Base-by-base conservation (phyloP, 2,329 filamentous ascomycete genomes). In the Cladosporium velox region DNA sequence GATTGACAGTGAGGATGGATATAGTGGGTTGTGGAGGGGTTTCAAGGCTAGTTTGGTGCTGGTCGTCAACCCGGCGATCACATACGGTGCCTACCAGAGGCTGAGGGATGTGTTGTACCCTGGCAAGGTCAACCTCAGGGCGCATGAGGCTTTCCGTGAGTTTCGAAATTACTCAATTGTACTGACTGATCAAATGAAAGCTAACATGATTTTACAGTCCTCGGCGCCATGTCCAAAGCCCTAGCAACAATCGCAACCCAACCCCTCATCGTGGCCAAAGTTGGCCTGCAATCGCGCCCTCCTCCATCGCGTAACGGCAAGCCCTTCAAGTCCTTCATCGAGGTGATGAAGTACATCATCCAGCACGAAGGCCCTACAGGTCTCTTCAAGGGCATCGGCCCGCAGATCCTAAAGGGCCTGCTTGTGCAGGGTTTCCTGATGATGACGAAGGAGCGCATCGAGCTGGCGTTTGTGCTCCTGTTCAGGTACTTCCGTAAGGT, bases 391-490 rank as follows among this genome's bases (percentile, higher is more conserved):
- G 95, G 95, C 51, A 97, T 99, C 71, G 93, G 88, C 0, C 95
- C 95, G 3, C 95, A 99, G 78, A 91, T 99, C 61, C 79, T 93
- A 67, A 99, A 99, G 80, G 95, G 95, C 1, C 81, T 99, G 62
- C 77, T 99, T 59, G 95, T 99, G 2, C 95, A 99, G 76, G 95
- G 95, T 59, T 88, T 99, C 65, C 83, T 99, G 47, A 99, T 99
- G 95, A 99, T 97, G 93, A 95, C 93, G 58, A 99, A 99, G 81
- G 95, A 99, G 81, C 87, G 93, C 71, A 91, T 98, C 79, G 95
- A 98, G 78, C 82, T 98, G 18, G 77, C 93, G 54, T 98, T 97
- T 77, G 83, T 98, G 69, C 81, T 97, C 32, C 85, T 99, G 60
- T 89, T 97, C 79, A 87, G 92, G 72, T 96, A 95, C 73, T 76